Evolutionary conservation across 1,139 yeast genomes (phyloP).

Genomic region (Nakaseomyces kungkrabaensis): DNA sequence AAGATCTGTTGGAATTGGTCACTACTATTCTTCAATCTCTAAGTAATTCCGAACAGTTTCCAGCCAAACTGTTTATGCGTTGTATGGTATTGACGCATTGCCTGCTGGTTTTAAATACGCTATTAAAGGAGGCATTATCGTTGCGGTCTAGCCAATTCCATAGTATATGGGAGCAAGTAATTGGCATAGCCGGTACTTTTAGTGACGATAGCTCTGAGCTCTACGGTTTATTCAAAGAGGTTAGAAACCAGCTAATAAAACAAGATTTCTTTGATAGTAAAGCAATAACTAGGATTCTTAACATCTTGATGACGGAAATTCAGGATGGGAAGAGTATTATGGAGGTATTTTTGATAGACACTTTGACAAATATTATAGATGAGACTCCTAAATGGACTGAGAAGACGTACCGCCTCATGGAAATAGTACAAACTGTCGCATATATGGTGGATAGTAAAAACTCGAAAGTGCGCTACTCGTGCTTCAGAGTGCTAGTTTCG

Average conservation of each 20-base stretch:
- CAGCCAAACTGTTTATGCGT: conserved; percentile 20
- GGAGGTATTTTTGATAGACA: conserved; percentile 13
- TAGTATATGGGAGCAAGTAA: conserved; percentile 16
- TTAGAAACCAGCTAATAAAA: conserved; percentile 14
- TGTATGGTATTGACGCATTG: conserved; percentile 20
- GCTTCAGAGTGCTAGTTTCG: conserved; percentile 9
- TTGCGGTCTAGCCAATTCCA: conserved; percentile 7
- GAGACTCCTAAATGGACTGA: neutral
- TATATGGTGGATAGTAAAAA: conserved; percentile 8
- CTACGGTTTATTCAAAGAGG: conserved; percentile 18
- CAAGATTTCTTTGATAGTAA: conserved; percentile 13
- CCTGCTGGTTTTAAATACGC: conserved; percentile 11
- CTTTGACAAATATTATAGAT: conserved; percentile 9
- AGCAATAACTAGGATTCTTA: conserved; percentile 14
- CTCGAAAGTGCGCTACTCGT: conserved; percentile 17
- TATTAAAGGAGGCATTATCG: conserved; percentile 8
- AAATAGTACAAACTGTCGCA: conserved; percentile 15
- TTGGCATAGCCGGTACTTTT: conserved; percentile 16
- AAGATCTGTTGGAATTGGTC: conserved; percentile 12
- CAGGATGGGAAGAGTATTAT: conserved; percentile 11
- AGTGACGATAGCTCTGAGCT: conserved; percentile 19
- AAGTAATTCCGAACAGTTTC: conserved; percentile 17
- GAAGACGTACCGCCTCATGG: conserved; percentile 1
- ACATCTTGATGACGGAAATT: conserved; percentile 10
- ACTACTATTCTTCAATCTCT: conserved; percentile 20